Evolutionary conservation across 129 eudicot species (phyloP).

Genomic region (Tagetes patula): DNA sequence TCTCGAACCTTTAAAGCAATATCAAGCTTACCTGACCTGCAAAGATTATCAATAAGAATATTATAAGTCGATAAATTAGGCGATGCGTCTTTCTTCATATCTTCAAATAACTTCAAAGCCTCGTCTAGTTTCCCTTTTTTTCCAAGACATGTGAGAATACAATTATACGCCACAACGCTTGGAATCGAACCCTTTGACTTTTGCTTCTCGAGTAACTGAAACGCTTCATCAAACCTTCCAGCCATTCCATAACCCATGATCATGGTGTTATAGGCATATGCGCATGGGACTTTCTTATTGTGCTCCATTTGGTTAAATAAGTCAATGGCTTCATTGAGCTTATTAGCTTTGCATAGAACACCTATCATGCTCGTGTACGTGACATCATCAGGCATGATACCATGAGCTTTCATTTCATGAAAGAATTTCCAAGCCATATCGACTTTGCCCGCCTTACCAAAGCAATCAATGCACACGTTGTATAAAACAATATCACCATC

Average conservation of each 20-base stretch:
- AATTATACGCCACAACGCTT: conserved; percentile 81
- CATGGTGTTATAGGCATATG: conserved; percentile 92
- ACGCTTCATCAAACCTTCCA: conserved; percentile 85
- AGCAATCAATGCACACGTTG: conserved; percentile 89
- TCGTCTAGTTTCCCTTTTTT: conserved; percentile 72
- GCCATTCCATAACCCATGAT: conserved; percentile 94
- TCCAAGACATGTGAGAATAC: conserved; percentile 86
- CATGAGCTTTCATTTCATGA: conserved; percentile 73
- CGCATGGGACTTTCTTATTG: conserved; percentile 71
- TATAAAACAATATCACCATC: conserved; percentile 79
- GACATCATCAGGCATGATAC: conserved; percentile 78
- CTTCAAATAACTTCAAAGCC: conserved; percentile 57
- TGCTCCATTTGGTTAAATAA: conserved; percentile 78
- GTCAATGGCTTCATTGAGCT: conserved; percentile 70
- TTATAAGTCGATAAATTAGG: conserved; percentile 83
- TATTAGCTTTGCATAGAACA: conserved; percentile 76
- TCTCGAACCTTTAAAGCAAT: conserved; percentile 67
- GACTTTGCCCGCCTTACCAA: conserved; percentile 88
- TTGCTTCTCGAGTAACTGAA: conserved; percentile 72
- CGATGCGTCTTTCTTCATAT: conserved; percentile 77
- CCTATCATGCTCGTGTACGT: conserved; percentile 94
- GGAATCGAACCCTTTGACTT: conserved; percentile 76
- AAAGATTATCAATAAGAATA: conserved; percentile 80
- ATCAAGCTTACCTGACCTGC: conserved; percentile 56
- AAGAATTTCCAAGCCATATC: conserved; percentile 99